Conservation (phyloP, 2,329 filamentous ascomycete genomes). For the Rutstroemia sp. region DNA sequence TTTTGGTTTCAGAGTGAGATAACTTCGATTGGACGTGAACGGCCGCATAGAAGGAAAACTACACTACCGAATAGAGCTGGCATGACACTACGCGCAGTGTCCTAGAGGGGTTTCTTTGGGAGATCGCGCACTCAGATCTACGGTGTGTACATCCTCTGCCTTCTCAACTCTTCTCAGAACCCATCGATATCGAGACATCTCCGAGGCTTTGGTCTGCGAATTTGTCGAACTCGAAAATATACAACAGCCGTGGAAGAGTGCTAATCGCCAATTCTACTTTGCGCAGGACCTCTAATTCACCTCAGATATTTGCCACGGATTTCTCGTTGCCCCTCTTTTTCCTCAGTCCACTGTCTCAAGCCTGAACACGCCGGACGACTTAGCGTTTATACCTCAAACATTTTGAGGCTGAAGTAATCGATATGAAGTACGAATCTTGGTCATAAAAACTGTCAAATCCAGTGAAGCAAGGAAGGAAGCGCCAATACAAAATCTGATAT, state of each 20-base stretch:
- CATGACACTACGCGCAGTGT: not conserved
- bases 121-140: constrained; percentile 4
- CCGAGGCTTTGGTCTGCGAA: not conserved
- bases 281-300: not conserved
- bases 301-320: not conserved
- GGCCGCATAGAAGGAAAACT: not conserved
- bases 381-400: constrained; percentile 2
- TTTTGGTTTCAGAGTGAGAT: constrained; percentile 9
- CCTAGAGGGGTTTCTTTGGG: constrained; percentile 1
- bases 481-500: not conserved
- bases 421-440: constrained; percentile 7
- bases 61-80: not conserved
- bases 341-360: not conserved
- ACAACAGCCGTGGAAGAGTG: constrained; percentile 1
- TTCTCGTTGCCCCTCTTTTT: not conserved
- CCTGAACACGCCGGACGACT: not conserved
- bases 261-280: not conserved
- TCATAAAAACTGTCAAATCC: constrained; percentile 1
- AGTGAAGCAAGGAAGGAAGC: constrained; percentile 4
- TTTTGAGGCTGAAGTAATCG: constrained; percentile 7
- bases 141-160: constrained; percentile 7
- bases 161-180: not conserved
- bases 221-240: constrained; percentile 1
- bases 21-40: constrained; percentile 2
- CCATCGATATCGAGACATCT: not conserved